Percentiles rank a stretch among this genome's conserved stretches.
Evolutionary conservation across 768 basidiomycete genomes (phyloP).

Genomic region (Auriscalpium orientale): DNA sequence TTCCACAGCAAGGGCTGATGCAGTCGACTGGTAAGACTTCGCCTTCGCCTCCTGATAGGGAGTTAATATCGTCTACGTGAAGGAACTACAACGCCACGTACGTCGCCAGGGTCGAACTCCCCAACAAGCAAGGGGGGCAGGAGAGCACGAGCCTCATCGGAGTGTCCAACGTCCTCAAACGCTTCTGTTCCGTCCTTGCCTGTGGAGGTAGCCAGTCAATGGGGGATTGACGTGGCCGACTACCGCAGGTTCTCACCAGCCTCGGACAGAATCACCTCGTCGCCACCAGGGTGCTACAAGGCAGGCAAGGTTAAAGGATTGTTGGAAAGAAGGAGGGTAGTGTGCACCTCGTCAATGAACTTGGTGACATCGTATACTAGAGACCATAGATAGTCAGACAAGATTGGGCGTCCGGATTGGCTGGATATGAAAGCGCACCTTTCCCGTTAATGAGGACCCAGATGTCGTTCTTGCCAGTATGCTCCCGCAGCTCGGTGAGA

Average conservation of each 20-base stretch:
- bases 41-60: constrained; percentile 4
- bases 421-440: constrained; percentile 36
- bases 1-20: constrained; percentile 6
- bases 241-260: constrained; percentile 51
- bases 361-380: constrained; percentile 89
- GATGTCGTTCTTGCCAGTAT: constrained; percentile 68
- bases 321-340: background rate
- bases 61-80: background rate
- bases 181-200: constrained; percentile 96
- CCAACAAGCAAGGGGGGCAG: constrained; percentile 84
- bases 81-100: background rate
- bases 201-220: constrained; percentile 23
- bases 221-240: background rate
- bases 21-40: constrained; percentile 5
- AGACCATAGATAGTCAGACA: constrained; percentile 8
- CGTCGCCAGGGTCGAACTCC: constrained; percentile 56
- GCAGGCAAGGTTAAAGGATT: background rate
- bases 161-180: constrained; percentile 99
- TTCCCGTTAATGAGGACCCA: constrained; percentile 83
- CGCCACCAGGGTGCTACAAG: constrained; percentile 87
- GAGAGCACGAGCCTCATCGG: constrained; percentile 96
- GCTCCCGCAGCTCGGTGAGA: constrained; percentile 68
- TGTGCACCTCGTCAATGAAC: constrained; percentile 84
- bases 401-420: constrained; percentile 4
- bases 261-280: constrained; percentile 94